Percentiles rank a stretch among this genome's conserved stretches.
phyloP scores from a whole-genome alignment of 805 yeast species.

The Metschnikowia cubensis region DNA sequence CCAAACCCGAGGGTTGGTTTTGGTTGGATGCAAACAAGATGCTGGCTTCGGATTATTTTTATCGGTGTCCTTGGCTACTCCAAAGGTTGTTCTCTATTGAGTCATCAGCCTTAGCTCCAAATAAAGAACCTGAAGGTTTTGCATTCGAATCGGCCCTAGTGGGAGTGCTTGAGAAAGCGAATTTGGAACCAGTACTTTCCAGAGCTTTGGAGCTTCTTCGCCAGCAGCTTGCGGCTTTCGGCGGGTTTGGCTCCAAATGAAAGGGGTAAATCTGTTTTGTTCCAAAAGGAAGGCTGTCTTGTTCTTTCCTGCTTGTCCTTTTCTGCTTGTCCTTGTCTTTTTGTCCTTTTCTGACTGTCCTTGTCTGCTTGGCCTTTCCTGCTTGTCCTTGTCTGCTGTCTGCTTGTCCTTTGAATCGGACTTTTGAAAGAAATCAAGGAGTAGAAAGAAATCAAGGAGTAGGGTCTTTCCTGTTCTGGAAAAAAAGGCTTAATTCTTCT shows the following conservation, averaged over 20 bases:
- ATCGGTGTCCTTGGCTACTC: neutral
- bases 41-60: conserved; percentile 6
- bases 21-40: conserved; percentile 15
- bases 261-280: neutral
- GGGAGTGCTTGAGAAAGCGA: neutral
- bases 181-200: neutral
- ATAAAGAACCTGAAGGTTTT: neutral
- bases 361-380: too few species aligned
- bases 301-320: too few species aligned
- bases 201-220: neutral
- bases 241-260: neutral
- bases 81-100: conserved; percentile 1
- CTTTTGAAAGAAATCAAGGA: neutral
- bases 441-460: neutral
- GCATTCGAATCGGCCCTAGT: neutral
- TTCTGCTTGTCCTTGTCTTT: neutral
- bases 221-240: neutral
- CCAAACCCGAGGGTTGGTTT: too few species aligned
- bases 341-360: too few species aligned
- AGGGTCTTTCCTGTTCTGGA: neutral
- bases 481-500: neutral
- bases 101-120: neutral
- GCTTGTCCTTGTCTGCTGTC: neutral
- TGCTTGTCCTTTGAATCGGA: neutral
- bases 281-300: neutral